These are phyloP conservation scores for Coemansia pectinata DNA, from an alignment of 192 early-diverging fungal species.

Conservation along the genomic window DNA sequence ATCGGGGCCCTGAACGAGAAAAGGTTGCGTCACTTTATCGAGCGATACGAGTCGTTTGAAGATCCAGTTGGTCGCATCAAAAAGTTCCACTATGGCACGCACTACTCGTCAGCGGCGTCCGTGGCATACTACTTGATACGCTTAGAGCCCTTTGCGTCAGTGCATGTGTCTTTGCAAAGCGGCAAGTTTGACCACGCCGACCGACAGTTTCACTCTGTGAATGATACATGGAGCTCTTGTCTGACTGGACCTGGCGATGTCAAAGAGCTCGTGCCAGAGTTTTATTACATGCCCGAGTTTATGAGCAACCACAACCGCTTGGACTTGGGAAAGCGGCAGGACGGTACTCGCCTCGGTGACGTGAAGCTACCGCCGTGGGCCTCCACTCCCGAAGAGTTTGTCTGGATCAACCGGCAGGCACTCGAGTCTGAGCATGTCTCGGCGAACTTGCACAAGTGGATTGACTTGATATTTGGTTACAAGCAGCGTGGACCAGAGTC, in stretches of 20 bases:
- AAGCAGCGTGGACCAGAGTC: constrained; percentile 90
- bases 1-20: constrained; percentile 80
- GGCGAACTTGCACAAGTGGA: constrained; percentile 87
- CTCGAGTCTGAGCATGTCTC: constrained; percentile 88
- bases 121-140: constrained; percentile 88
- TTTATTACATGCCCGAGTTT: constrained; percentile 94
- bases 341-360: constrained; percentile 59
- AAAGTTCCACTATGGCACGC: constrained; percentile 93
- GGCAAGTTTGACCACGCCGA: constrained; percentile 86
- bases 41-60: constrained; percentile 64
- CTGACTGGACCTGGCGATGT: constrained; percentile 80
- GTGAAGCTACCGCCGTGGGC: constrained; percentile 91
- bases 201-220: constrained; percentile 75
- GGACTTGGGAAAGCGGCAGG: constrained; percentile 63
- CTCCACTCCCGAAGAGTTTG: constrained; percentile 74
- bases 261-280: constrained; percentile 94
- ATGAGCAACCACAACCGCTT: constrained; percentile 72
- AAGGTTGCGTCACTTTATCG: constrained; percentile 47
- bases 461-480: constrained; percentile 95
- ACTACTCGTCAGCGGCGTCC: constrained; percentile 92
- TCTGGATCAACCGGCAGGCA: constrained; percentile 75
- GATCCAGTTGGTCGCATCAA: constrained; percentile 60
- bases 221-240: constrained; percentile 74
- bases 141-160: constrained; percentile 83
- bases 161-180: constrained; percentile 57